phyloP scores from a whole-genome alignment of 2,329 filamentous ascomycete species.

The Rhytidhysteron rufulum region DNA sequence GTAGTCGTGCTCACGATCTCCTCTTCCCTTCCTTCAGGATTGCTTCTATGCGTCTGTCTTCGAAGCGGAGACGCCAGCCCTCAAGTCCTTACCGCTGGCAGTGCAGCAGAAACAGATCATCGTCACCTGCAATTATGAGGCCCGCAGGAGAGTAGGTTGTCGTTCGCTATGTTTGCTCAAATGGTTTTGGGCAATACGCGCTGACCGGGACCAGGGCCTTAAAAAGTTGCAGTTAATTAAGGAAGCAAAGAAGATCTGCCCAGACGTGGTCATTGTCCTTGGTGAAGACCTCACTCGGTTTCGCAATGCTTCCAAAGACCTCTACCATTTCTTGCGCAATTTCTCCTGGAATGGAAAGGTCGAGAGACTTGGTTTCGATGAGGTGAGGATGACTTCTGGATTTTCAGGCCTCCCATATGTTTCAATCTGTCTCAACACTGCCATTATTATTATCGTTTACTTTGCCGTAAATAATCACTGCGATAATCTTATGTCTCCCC shows the following conservation, averaged over 20 bases:
- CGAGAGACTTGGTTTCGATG: conserved; percentile 86
- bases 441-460: conserved; percentile 4
- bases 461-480: not conserved
- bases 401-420: conserved; percentile 4
- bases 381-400: conserved; percentile 53
- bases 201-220: conserved; percentile 45
- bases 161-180: not conserved
- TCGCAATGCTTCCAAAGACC: conserved; percentile 76
- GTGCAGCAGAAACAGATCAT: conserved; percentile 88
- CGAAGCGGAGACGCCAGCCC: conserved; percentile 71
- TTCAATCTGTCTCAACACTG: conserved; percentile 11
- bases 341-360: conserved; percentile 75
- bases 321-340: conserved; percentile 68
- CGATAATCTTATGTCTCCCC: no score
- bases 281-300: conserved; percentile 74
- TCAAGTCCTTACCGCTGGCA: conserved; percentile 72
- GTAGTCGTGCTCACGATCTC: conserved; percentile 13
- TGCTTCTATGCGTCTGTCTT: conserved; percentile 95
- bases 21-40: conserved; percentile 64
- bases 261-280: conserved; percentile 76
- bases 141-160: conserved; percentile 57
- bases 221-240: conserved; percentile 81
- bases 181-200: conserved; percentile 4
- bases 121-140: conserved; percentile 74
- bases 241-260: conserved; percentile 76